Conservation (phyloP, 768 basidiomycete genomes). For the Russula brevipes region DNA sequence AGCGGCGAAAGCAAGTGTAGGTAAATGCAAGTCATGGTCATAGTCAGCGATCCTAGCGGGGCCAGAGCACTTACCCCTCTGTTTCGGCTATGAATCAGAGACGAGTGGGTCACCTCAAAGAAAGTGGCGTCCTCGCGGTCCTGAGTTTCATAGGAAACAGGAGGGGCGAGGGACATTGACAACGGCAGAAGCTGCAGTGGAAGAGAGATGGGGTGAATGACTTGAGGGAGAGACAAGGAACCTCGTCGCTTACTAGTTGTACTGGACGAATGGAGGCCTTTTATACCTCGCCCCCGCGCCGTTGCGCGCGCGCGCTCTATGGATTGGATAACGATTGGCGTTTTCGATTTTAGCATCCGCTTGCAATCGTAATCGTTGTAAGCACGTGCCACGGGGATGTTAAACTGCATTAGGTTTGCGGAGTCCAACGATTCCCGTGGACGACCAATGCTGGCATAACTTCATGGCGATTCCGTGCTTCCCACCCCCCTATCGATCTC, state of each 20-base stretch:
- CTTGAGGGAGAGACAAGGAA: neutral
- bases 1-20: neutral
- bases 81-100: constrained; percentile 25
- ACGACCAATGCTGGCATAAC: neutral
- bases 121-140: constrained; percentile 6
- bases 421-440: constrained; percentile 8
- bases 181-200: neutral
- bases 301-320: neutral
- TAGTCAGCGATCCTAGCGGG: constrained; percentile 2
- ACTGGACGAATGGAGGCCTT: neutral
- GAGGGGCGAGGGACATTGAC: constrained; percentile 15
- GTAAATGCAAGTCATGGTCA: neutral
- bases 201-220: neutral
- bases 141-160: constrained; percentile 21
- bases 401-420: constrained; percentile 9
- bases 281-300: constrained; percentile 14
- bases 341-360: constrained; percentile 16
- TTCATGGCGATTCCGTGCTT: constrained; percentile 13
- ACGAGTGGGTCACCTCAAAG: constrained; percentile 7
- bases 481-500: constrained; percentile 12
- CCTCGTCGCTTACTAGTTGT: neutral
- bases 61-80: constrained; percentile 19
- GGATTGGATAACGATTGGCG: neutral
- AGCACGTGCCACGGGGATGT: constrained; percentile 7
- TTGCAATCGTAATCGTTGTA: neutral